Conservation (phyloP, 371 early-diverging fungal genomes). For the Mortierella sp. region DNA sequence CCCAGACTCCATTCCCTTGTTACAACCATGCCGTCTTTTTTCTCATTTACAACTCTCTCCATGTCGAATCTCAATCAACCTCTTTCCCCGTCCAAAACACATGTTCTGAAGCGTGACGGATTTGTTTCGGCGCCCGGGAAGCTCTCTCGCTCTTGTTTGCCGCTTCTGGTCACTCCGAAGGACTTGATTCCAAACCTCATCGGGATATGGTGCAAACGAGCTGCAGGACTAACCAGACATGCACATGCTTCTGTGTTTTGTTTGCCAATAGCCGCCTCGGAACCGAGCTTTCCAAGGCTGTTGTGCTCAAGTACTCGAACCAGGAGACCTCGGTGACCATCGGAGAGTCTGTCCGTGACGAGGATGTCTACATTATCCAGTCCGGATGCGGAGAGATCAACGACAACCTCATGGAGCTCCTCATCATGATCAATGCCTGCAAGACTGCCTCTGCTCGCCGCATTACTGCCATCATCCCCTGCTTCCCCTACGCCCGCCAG, state of each 20-base stretch:
- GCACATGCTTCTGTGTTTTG: slow-evolving; percentile 5
- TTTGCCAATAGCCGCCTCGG: slow-evolving; percentile 76
- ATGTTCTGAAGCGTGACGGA: background rate
- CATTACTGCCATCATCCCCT: slow-evolving; percentile 97
- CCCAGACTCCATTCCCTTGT: background rate
- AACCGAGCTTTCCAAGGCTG: slow-evolving; percentile 90
- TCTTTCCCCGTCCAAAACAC: background rate
- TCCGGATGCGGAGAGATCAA: slow-evolving; percentile 93
- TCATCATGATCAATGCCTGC: slow-evolving; percentile 97
- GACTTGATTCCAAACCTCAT: background rate
- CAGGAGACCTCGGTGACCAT: slow-evolving; percentile 97
- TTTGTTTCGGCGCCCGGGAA: slow-evolving; percentile 9
- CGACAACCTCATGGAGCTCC: slow-evolving; percentile 96
- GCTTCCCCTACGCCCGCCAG: slow-evolving; percentile 98
- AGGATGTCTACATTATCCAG: slow-evolving; percentile 93
- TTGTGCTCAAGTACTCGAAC: slow-evolving; percentile 95
- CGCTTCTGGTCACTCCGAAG: slow-evolving; percentile 16
- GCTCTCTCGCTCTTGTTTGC: background rate
- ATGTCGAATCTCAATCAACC: slow-evolving; percentile 13
- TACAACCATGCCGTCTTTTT: background rate
- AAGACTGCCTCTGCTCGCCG: slow-evolving; percentile 94
- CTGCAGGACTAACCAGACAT: background rate
- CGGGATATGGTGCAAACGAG: background rate
- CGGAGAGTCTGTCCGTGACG: slow-evolving; percentile 96
- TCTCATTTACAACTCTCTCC: background rate